Evolutionary conservation across 2,329 filamentous ascomycete species (phyloP), one percentile per base, ranked within the genome.

Genomic region (Arthrobotrys sinensis): DNA sequence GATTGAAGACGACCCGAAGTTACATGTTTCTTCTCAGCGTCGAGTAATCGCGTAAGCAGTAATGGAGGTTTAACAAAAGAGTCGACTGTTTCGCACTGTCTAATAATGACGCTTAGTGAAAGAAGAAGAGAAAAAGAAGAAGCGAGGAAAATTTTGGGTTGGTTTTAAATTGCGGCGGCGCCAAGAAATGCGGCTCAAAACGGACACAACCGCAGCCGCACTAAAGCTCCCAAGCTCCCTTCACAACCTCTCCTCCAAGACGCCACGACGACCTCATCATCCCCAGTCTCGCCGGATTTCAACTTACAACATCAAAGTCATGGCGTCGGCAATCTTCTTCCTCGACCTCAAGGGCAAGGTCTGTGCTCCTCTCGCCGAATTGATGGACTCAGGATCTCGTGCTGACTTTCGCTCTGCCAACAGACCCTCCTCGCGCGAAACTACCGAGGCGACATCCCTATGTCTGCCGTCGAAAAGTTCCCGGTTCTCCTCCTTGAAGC

Each of bases 261-360:
- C 72, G 34, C 57, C 48, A 19, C 66, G 40, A 60, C 50, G 38
- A 64, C 64, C 12, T 64, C 69, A 63, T 14, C 48, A 52, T 46
- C 62, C n/a, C 43, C 62, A 34, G 50, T 11, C 38, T 36, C 19
- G 8, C 57, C 66, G 36, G 52, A 28, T 19, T n/a, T 16, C 28
- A 50, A 36, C 14, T 28, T 19, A 55, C 32, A 70, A 79, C 48
- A 36, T 38, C 21, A 14, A 14, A 86, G 88, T 82, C 84, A 99
- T 99, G 96, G 96, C 96, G 82, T 99, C 96, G 79, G 96, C 96
- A 81, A 85, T 99, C 83, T 99, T 99, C 89, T 99, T 99, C 85
- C 91, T 99, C 83, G 96, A 99, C 86, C 89, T 99, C 82, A 99
- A 99, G 93, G 96, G 96, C 93, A 99, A 99, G 92, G 94, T 96